Evolutionary conservation across 257 asterid species (phyloP).

Genomic region (Solanum neorickii): DNA sequence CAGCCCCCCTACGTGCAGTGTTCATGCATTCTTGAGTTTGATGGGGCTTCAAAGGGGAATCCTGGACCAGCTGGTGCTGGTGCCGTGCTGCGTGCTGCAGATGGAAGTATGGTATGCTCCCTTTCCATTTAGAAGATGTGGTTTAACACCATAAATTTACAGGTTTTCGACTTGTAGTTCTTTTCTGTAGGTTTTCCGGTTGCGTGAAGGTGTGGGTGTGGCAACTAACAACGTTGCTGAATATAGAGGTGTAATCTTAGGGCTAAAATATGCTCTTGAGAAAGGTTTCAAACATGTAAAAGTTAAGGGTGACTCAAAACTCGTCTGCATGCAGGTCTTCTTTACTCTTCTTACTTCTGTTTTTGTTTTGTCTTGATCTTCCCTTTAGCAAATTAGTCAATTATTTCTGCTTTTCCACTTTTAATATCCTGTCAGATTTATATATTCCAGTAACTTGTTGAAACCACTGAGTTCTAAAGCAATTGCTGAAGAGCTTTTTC

Average conservation of each 20-base stretch:
- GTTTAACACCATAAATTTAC: background rate
- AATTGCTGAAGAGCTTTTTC: background rate
- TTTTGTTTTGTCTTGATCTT: background rate
- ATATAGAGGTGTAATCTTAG: slow-evolving; percentile 78
- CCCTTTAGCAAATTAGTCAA: background rate
- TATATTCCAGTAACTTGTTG: background rate
- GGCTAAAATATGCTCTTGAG: slow-evolving; percentile 74
- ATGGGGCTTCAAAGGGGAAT: slow-evolving; percentile 96
- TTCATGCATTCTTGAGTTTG: slow-evolving; percentile 79
- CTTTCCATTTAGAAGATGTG: background rate
- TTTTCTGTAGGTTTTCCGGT: slow-evolving; percentile 47
- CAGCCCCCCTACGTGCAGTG: slow-evolving; percentile 35
- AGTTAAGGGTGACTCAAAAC: slow-evolving; percentile 93
- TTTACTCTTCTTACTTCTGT: background rate
- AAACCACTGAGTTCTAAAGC: background rate
- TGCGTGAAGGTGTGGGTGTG: slow-evolving; percentile 92
- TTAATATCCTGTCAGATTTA: background rate
- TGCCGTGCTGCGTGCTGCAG: slow-evolving; percentile 70
- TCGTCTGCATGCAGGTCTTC: slow-evolving; percentile 98
- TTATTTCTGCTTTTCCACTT: background rate
- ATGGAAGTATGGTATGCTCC: slow-evolving; percentile 68
- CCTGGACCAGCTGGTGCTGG: slow-evolving; percentile 99
- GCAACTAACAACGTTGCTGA: slow-evolving; percentile 97
- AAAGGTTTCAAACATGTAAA: slow-evolving; percentile 81
- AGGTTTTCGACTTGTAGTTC: background rate